Evolutionary conservation across 2,329 filamentous ascomycete species (phyloP).

Genomic region (Calonectria crousiana): DNA sequence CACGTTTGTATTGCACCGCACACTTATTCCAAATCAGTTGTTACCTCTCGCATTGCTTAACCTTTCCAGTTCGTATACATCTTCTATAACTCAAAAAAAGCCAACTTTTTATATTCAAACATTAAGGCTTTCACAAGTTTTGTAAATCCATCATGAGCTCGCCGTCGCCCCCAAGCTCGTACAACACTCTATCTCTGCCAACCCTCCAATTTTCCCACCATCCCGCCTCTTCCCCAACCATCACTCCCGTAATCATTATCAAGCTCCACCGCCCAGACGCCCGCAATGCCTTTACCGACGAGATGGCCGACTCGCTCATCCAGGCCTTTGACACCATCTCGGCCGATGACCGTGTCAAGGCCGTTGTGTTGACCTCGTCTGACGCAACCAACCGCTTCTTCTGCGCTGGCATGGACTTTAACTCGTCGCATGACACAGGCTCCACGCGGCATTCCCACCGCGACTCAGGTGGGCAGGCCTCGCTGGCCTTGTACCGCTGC

Average conservation of each 20-base stretch:
- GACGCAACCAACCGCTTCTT: conserved; percentile 64
- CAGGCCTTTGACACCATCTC: conserved; percentile 64
- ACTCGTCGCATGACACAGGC: conserved; percentile 46
- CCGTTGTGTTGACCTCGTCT: conserved; percentile 66
- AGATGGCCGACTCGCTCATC: conserved; percentile 73
- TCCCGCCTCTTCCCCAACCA: conserved; percentile 61
- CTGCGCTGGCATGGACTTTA: conserved; percentile 70
- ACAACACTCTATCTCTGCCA: conserved; percentile 56
- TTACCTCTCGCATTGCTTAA: background rate
- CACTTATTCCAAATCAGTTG: background rate
- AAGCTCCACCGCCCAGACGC: conserved; percentile 74
- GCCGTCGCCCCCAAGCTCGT: conserved; percentile 49
- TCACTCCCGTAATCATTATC: conserved; percentile 73
- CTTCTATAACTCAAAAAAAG: too few species aligned
- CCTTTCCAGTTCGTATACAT: background rate
- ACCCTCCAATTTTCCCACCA: conserved; percentile 63
- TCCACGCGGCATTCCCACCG: conserved; percentile 52
- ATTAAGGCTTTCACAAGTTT: background rate
- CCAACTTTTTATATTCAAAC: background rate
- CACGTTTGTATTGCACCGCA: too few species aligned
- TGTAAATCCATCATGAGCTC: conserved; percentile 36
- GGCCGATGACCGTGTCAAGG: conserved; percentile 65
- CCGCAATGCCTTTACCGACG: conserved; percentile 77
- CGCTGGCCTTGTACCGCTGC: conserved; percentile 68
- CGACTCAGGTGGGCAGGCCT: conserved; percentile 65